Base-by-base conservation (phyloP, 176 grass and related monocot species). In the Olyra latifolia region DNA sequence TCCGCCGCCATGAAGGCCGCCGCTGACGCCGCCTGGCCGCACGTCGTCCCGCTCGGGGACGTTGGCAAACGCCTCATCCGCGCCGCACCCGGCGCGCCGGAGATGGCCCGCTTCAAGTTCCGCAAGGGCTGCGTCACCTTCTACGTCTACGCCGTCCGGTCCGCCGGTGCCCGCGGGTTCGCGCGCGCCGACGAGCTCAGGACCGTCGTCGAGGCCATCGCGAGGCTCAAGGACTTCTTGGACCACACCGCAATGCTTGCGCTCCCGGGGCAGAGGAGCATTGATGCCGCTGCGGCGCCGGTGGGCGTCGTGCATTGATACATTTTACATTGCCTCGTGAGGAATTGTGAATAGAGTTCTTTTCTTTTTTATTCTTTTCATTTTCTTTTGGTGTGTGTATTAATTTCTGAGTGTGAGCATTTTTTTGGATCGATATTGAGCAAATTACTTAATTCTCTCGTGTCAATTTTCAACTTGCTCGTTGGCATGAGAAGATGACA, bases 221-320 rank as follows among this genome's bases (percentile, higher is more conserved):
- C 91, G 0, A 89, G 72, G n/a, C 90, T 98, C 69, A 90, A 92
- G 81, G 89, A 98, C 75, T 94, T 98, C 83, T 55, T 98, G 15
- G 95, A 98, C 58, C 95, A 98, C 69, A 98, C 95, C 16, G 90
- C 95, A 67, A 98, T 98, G 95, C 92, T 98, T 7, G 92, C 95
- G 41, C 76, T 94, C 6, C 95, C 95, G 9, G 88, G 85, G 3
- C 95, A 98, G 82, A 81, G 87, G 63, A 91, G 90, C 85, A 98
- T 98, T 56, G 87, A 85, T 24, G 70, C 16, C 60, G 73, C 73
- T 9, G 32, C 46, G 46, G 15, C 56, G 57, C 49, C 44, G 63
- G 55, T 81, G 13, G 56, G 55, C 28, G 40, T 63, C 47, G 82
- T 77, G 82, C 77, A 77, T 65, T 89, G 77, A 84, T 44, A 60